phyloP scores from a whole-genome alignment of 129 eudicot genomes.

The Escallonia rubra region DNA sequence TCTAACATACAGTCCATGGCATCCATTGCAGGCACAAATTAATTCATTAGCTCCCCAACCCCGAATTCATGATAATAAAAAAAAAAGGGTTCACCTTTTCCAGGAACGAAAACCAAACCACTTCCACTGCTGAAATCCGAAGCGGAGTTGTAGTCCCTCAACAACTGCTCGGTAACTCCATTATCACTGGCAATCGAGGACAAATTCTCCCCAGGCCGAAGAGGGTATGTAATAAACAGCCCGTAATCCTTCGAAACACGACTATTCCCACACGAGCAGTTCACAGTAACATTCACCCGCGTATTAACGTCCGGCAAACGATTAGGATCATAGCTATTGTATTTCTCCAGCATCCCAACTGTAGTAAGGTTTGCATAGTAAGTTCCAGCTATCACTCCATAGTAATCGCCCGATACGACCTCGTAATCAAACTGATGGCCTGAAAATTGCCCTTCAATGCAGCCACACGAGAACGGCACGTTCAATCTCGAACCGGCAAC shows the following conservation, averaged over 20 bases:
- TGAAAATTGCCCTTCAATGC: constrained; percentile 34
- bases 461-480: constrained; percentile 58
- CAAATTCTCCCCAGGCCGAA: constrained; percentile 51
- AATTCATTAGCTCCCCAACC: too few species aligned
- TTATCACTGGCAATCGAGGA: constrained; percentile 37
- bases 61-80: neutral
- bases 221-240: constrained; percentile 62
- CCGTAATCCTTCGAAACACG: constrained; percentile 60
- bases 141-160: constrained; percentile 61
- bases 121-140: constrained; percentile 39
- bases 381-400: constrained; percentile 24
- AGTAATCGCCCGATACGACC: constrained; percentile 23
- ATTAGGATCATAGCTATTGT: constrained; percentile 24
- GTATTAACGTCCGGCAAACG: constrained; percentile 15
- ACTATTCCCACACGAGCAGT: constrained; percentile 67
- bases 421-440: constrained; percentile 43
- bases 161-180: constrained; percentile 32
- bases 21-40: too few species aligned
- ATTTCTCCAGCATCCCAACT: constrained; percentile 37
- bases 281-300: constrained; percentile 44
- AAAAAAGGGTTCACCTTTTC: constrained; percentile 36
- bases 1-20: too few species aligned
- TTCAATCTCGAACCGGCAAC: constrained; percentile 24
- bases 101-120: constrained; percentile 70
- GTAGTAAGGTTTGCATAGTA: constrained; percentile 45